Percentiles rank a stretch among this genome's conserved stretches.
These are phyloP conservation scores for Phytophthora tentaculata DNA, from an alignment of 352 stramenopile genomes.

Conservation along the genomic window DNA sequence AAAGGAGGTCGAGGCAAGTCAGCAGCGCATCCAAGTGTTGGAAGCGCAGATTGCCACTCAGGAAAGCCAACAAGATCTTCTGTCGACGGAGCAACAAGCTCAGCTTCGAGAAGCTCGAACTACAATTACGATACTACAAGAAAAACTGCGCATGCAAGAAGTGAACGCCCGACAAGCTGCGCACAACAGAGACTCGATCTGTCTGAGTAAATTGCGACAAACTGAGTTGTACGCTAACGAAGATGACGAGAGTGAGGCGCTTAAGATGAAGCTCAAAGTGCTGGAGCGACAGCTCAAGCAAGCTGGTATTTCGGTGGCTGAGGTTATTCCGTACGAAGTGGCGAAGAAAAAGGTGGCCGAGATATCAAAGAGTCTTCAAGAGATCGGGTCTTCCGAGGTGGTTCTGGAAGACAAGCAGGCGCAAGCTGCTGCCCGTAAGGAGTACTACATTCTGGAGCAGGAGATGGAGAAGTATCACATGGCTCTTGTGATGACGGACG, in stretches of 20 bases:
- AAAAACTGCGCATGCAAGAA: constrained; percentile 66
- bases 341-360: constrained; percentile 78
- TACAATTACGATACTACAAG: constrained; percentile 62
- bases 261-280: constrained; percentile 76
- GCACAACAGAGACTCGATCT: constrained; percentile 64
- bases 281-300: constrained; percentile 77
- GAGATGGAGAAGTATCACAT: constrained; percentile 93
- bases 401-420: constrained; percentile 53
- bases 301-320: constrained; percentile 81
- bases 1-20: constrained; percentile 72
- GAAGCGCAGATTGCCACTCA: constrained; percentile 61
- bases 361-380: constrained; percentile 82
- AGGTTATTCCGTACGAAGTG: constrained; percentile 90
- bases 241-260: constrained; percentile 55
- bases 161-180: constrained; percentile 54
- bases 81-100: constrained; percentile 64
- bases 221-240: constrained; percentile 42
- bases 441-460: constrained; percentile 91
- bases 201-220: constrained; percentile 51
- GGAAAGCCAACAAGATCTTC: constrained; percentile 59
- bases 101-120: constrained; percentile 63
- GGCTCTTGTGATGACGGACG: constrained; percentile 89
- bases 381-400: constrained; percentile 83
- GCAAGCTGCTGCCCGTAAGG: constrained; percentile 62
- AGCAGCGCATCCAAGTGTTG: constrained; percentile 61